phyloP scores from a whole-genome alignment of 1,284 basidiomycete species.

The Trametes sp. region DNA sequence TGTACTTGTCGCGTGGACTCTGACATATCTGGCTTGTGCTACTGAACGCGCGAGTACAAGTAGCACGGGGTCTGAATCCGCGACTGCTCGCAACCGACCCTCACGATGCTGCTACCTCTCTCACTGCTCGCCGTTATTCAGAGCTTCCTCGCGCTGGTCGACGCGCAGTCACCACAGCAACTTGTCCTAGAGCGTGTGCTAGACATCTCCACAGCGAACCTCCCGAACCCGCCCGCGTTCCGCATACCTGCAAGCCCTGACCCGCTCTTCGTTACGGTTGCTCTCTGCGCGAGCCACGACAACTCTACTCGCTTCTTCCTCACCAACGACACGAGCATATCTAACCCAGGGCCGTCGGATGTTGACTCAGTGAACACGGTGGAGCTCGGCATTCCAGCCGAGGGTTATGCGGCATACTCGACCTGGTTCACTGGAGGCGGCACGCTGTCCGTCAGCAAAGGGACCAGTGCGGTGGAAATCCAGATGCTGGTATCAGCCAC shows the following conservation, averaged over 20 bases:
- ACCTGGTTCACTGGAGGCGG: conserved; percentile 55
- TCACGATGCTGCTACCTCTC: conserved; percentile 16
- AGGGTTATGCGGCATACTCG: conserved; percentile 68
- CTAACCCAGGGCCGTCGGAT: conserved; percentile 48
- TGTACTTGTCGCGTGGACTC: no score
- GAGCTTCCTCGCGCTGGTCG: conserved; percentile 28
- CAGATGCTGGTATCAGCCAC: conserved; percentile 64
- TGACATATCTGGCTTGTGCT: no score
- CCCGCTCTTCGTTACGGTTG: conserved; percentile 62
- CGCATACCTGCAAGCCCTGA: conserved; percentile 45
- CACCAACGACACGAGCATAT: conserved; percentile 56
- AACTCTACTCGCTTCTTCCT: conserved; percentile 59
- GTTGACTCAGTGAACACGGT: conserved; percentile 52
- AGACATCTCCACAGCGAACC: conserved; percentile 28
- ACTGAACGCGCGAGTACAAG: no score
- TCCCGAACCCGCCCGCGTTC: conserved; percentile 38
- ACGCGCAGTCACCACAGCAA: conserved; percentile 31
- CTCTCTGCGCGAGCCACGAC: conserved; percentile 55
- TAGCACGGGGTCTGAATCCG: no score
- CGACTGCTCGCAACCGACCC: not conserved
- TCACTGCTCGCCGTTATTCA: conserved; percentile 35
- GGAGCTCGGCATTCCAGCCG: conserved; percentile 55
- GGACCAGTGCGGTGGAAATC: conserved; percentile 50
- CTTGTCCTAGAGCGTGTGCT: conserved; percentile 31
- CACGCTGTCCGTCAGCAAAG: conserved; percentile 55